Evolutionary conservation across 129 eudicot genomes (phyloP).

Genomic region (Pulicaria dysenterica): DNA sequence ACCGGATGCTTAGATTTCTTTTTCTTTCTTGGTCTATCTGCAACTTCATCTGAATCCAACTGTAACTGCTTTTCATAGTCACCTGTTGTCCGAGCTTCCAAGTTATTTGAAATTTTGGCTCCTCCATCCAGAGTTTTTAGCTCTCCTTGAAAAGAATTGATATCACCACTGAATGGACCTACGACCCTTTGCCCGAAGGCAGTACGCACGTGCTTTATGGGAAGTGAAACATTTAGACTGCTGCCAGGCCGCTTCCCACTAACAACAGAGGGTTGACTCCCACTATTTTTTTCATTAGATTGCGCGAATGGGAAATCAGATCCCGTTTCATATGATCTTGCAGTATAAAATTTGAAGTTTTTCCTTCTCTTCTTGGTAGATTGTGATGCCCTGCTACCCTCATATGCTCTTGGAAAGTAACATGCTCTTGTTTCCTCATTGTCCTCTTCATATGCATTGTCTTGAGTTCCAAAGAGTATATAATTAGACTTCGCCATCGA

Average conservation of each 20-base stretch:
- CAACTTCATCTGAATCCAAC: slow-evolving; percentile 61
- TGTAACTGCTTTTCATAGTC: slow-evolving; percentile 61
- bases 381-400: slow-evolving; percentile 48
- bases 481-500: background rate
- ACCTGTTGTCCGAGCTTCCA: slow-evolving; percentile 69
- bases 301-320: slow-evolving; percentile 50
- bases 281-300: slow-evolving; percentile 50
- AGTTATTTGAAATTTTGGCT: slow-evolving; percentile 42
- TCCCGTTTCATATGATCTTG: slow-evolving; percentile 61
- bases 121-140: slow-evolving; percentile 51
- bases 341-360: slow-evolving; percentile 39
- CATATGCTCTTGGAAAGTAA: slow-evolving; percentile 56
- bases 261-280: slow-evolving; percentile 46
- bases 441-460: slow-evolving; percentile 58
- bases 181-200: slow-evolving; percentile 73
- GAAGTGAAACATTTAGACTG: slow-evolving; percentile 63
- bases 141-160: slow-evolving; percentile 84
- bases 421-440: slow-evolving; percentile 59
- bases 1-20: slow-evolving; percentile 81
- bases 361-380: slow-evolving; percentile 50
- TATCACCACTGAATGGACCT: slow-evolving; percentile 87
- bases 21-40: slow-evolving; percentile 71
- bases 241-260: slow-evolving; percentile 63
- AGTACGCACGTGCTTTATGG: slow-evolving; percentile 77
- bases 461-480: background rate